A percentile compares a stretch with the other conserved stretches of the same genome.
Conservation (phyloP, 2,329 filamentous ascomycete species). For the Trichoderma sp. region DNA sequence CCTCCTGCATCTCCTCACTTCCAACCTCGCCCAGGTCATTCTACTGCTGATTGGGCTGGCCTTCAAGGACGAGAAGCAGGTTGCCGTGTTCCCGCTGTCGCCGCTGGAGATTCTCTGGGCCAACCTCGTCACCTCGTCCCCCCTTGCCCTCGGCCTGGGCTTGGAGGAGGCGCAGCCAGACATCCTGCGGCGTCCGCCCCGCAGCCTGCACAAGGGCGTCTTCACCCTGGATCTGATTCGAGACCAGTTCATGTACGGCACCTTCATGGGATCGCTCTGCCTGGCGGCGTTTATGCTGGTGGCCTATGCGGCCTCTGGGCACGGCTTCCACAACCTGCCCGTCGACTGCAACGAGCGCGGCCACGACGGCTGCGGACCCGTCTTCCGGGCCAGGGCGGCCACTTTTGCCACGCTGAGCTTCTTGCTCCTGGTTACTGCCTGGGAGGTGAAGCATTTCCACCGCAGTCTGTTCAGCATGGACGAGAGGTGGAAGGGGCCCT, state of each 20-base stretch:
- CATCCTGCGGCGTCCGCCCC: conserved; percentile 67
- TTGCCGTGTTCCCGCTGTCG: conserved; percentile 70
- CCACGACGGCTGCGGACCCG: conserved; percentile 53
- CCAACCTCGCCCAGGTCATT: conserved; percentile 71
- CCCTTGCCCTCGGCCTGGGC: conserved; percentile 71
- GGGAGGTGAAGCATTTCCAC: conserved; percentile 73
- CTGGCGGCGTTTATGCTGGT: conserved; percentile 63
- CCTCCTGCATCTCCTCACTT: conserved; percentile 66
- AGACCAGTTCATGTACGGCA: conserved; percentile 68
- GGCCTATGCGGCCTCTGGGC: conserved; percentile 53
- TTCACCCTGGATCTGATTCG: conserved; percentile 66
- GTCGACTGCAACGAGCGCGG: conserved; percentile 60
- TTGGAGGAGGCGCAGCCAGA: conserved; percentile 70
- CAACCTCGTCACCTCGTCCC: conserved; percentile 72
- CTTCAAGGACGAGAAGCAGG: conserved; percentile 62
- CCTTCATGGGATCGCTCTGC: conserved; percentile 64
- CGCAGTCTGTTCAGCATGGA: conserved; percentile 71
- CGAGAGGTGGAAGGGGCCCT: conserved; percentile 51
- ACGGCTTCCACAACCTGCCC: conserved; percentile 54
- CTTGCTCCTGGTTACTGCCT: conserved; percentile 67
- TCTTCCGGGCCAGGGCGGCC: conserved; percentile 67
- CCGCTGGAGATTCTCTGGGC: conserved; percentile 77
- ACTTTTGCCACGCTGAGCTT: conserved; percentile 71
- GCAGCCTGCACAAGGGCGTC: conserved; percentile 60
- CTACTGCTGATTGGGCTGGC: conserved; percentile 68